Percentiles rank a stretch among this genome's conserved stretches.
Evolutionary conservation across 768 basidiomycete genomes (phyloP).

Genomic region (Strobilomyces echinocephalus): DNA sequence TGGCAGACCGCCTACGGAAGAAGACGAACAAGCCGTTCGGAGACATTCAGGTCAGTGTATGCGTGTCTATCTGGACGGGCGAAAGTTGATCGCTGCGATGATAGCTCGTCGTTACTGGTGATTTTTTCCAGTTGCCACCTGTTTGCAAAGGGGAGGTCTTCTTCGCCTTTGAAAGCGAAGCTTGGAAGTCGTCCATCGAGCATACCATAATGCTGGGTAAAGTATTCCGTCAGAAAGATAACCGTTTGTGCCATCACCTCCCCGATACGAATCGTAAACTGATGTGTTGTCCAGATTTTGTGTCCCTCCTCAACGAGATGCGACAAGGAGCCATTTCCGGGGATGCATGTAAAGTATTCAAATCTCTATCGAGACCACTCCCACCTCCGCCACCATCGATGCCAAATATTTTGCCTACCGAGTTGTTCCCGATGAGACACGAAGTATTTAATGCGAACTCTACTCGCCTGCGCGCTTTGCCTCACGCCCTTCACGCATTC

Average conservation of each 20-base stretch:
- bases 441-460: conserved; percentile 67
- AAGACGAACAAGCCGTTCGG: conserved; percentile 52
- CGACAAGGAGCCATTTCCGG: conserved; percentile 54
- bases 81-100: neutral
- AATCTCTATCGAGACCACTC: conserved; percentile 35
- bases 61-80: neutral
- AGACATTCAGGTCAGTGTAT: conserved; percentile 51
- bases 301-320: conserved; percentile 73
- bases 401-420: conserved; percentile 42
- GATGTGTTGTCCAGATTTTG: conserved; percentile 44
- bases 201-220: conserved; percentile 61
- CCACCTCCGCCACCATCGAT: conserved; percentile 20
- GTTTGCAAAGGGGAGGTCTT: conserved; percentile 43
- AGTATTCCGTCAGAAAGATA: conserved; percentile 74
- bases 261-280: neutral
- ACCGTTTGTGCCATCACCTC: conserved; percentile 37
- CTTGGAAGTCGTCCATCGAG: conserved; percentile 41
- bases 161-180: conserved; percentile 64
- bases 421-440: conserved; percentile 59
- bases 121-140: conserved; percentile 59
- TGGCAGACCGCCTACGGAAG: conserved; percentile 50
- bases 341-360: conserved; percentile 45
- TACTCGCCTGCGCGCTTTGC: conserved; percentile 46
- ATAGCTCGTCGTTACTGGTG: conserved; percentile 50
- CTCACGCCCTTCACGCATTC: conserved; percentile 40